Conservation (phyloP, 768 basidiomycete genomes). For the Galerina marginata region DNA sequence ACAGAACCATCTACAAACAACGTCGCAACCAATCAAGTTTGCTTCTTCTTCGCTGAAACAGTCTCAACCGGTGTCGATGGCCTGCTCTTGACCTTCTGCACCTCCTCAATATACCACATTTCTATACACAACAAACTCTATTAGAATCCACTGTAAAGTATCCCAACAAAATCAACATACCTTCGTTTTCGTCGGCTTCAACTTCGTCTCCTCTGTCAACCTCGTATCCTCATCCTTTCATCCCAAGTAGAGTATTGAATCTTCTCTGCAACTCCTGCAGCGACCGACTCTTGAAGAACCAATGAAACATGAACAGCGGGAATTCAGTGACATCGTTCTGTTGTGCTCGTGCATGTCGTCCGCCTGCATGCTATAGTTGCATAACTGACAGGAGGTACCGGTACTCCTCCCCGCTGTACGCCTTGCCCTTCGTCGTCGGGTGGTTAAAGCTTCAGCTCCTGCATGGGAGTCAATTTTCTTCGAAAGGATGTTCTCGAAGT, state of each 20-base stretch:
- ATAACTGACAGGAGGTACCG: conserved; percentile 87
- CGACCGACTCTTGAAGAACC: conserved; percentile 25
- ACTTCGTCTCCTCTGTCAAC: conserved; percentile 68
- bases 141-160: not conserved
- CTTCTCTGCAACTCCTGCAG: conserved; percentile 87
- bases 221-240: conserved; percentile 88
- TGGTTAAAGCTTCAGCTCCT: conserved; percentile 96
- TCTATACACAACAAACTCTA: conserved; percentile 37
- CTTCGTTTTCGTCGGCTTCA: conserved; percentile 68
- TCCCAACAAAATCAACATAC: conserved; percentile 40
- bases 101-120: conserved; percentile 76
- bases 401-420: conserved; percentile 95
- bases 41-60: conserved; percentile 64
- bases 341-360: conserved; percentile 95
- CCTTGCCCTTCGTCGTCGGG: conserved; percentile 94
- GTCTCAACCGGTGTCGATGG: conserved; percentile 62
- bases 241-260: conserved; percentile 83
- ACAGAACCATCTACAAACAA: too few species aligned
- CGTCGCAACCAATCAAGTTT: conserved; percentile 21
- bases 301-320: conserved; percentile 78
- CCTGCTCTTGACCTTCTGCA: conserved; percentile 54
- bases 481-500: conserved; percentile 76
- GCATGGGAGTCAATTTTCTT: conserved; percentile 92
- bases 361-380: conserved; percentile 80
- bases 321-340: conserved; percentile 96